These are phyloP conservation scores for Tricholoma terreum DNA, from an alignment of 768 basidiomycete species.

Conservation along the genomic window DNA sequence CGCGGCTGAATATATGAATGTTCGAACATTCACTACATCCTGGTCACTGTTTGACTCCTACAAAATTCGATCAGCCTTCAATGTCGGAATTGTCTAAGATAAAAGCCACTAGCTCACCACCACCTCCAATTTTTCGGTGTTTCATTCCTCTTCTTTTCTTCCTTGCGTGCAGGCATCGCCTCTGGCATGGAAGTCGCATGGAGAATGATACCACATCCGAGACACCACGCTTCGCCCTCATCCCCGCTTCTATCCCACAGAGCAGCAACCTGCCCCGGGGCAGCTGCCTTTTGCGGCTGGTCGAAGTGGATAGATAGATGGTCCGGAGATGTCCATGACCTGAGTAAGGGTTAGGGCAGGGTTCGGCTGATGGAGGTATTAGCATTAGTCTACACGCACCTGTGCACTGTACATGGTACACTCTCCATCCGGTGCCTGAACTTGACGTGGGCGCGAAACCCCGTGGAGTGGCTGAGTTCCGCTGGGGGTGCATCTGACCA, in stretches of 20 bases:
- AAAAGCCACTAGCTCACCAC: neutral
- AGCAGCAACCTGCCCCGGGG: constrained; percentile 78
- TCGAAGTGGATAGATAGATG: constrained; percentile 49
- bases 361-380: neutral
- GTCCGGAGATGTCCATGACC: constrained; percentile 7
- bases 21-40: no score
- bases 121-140: neutral
- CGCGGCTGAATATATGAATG: no score
- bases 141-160: neutral
- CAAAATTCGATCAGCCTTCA: neutral
- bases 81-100: neutral
- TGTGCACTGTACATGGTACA: constrained; percentile 49
- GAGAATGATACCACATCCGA: constrained; percentile 78
- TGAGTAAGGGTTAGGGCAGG: constrained; percentile 11
- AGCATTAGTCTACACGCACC: constrained; percentile 31
- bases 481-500: constrained; percentile 59
- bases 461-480: constrained; percentile 36
- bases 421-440: constrained; percentile 68
- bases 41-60: neutral
- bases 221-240: constrained; percentile 66
- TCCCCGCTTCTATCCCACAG: constrained; percentile 64
- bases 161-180: neutral
- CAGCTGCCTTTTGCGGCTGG: constrained; percentile 61
- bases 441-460: constrained; percentile 52
- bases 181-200: neutral